Base-by-base conservation (phyloP, 371 early-diverging fungal genomes). In the Dichotomocladium elegans region DNA sequence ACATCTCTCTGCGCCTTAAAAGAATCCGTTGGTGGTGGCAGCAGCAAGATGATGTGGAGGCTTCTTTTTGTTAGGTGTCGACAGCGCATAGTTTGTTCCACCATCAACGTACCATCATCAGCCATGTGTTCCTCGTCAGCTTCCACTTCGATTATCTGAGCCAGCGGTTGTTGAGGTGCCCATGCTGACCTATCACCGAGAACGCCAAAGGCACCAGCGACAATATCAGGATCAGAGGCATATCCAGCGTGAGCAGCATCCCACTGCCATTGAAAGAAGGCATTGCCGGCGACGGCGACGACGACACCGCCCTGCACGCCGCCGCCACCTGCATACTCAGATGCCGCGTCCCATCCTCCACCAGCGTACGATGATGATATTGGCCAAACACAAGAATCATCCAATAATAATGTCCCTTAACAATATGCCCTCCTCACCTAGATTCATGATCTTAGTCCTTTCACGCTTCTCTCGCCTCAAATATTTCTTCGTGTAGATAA, bases 1-100 rank as follows among this genome's bases (percentile, higher is more conserved):
- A 55, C 17, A 29, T 55, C 12, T 60, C 45, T 49, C 44, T 60
- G 9, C 60, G 60, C 14, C 25, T 44, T 14, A n/a, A n/a, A n/a
- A n/a, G n/a, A n/a, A n/a, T n/a, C 12, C 60, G 60, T 10, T 21
- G 41, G 30, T n/a, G 8, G 34, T n/a, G 27, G 17, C 49, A 35
- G 25, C 15, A 17, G 33, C 28, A 44, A 50, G 25, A 41, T 19
- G n/a, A 15, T 31, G 30, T 24, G n/a, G 27, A 35, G 28, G n/a
- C n/a, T n/a, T n/a, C n/a, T n/a, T n/a, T n/a, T n/a, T n/a, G n/a
- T n/a, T n/a, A n/a, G n/a, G n/a, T n/a, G n/a, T n/a, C n/a, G n/a
- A n/a, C n/a, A n/a, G n/a, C n/a, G 55, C 12, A 46, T 35, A 41
- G 42, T 15, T 29, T 14, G 24, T 27, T 17, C 48, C 56, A 15